A percentile compares a stretch with the other conserved stretches of the same genome.
phyloP scores from a whole-genome alignment of 2,329 filamentous ascomycete genomes.

The Penicillium sp. region DNA sequence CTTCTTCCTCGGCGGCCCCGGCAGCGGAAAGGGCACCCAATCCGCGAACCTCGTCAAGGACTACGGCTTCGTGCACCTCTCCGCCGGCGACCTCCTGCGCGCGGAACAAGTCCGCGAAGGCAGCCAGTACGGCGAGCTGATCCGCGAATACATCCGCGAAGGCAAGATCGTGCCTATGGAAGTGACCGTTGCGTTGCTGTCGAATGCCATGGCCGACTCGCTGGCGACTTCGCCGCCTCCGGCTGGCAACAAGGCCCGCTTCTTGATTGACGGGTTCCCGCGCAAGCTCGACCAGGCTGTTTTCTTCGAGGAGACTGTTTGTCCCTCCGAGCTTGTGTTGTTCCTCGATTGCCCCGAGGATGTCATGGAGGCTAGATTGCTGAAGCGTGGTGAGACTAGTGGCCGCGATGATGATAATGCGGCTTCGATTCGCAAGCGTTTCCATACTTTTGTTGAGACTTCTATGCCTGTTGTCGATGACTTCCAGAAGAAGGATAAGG shows the following conservation, averaged over 20 bases:
- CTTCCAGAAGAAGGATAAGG: slow-evolving; percentile 65
- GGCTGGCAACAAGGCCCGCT: slow-evolving; percentile 52
- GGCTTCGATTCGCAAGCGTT: slow-evolving; percentile 92
- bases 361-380: slow-evolving; percentile 71
- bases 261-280: slow-evolving; percentile 76
- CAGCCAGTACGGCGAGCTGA: slow-evolving; percentile 82
- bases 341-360: slow-evolving; percentile 91
- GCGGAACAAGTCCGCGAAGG: slow-evolving; percentile 83
- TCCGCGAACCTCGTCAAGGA: slow-evolving; percentile 77
- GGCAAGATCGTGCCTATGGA: slow-evolving; percentile 98
- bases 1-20: slow-evolving; percentile 92
- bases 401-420: slow-evolving; percentile 88
- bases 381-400: slow-evolving; percentile 86
- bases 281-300: slow-evolving; percentile 94
- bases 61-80: slow-evolving; percentile 87
- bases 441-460: slow-evolving; percentile 85
- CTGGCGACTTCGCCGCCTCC: slow-evolving; percentile 44
- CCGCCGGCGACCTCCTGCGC: slow-evolving; percentile 83
- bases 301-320: slow-evolving; percentile 85
- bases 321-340: slow-evolving; percentile 71
- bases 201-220: slow-evolving; percentile 77
- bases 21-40: slow-evolving; percentile 93
- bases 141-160: slow-evolving; percentile 86
- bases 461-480: slow-evolving; percentile 94
- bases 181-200: slow-evolving; percentile 83